phyloP scores from a whole-genome alignment of 208 protist species.

The Lotmaria passim region DNA sequence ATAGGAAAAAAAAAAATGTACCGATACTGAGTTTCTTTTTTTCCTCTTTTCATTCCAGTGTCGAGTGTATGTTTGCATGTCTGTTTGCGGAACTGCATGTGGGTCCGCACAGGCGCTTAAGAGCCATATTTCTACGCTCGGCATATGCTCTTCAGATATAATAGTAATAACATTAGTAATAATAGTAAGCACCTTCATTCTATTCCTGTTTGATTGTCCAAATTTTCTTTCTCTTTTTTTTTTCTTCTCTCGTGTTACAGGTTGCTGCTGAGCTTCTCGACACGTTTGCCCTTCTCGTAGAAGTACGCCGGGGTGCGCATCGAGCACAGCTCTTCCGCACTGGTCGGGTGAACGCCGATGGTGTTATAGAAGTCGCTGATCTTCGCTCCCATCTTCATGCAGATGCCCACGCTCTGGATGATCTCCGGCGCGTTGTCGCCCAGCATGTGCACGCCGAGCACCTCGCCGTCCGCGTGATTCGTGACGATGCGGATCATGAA shows the following conservation, averaged over 20 bases:
- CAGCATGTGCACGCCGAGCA: constrained; percentile 92
- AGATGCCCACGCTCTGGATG: constrained; percentile 90
- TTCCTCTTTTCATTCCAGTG: no score
- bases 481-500: constrained; percentile 89
- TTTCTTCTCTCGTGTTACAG: constrained; percentile 40
- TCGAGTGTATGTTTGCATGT: no score
- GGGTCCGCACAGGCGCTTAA: no score
- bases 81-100: no score
- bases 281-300: constrained; percentile 72
- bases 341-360: constrained; percentile 97
- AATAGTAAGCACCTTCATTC: no score
- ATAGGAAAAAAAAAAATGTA: no score
- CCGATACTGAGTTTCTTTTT: no score
- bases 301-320: constrained; percentile 87
- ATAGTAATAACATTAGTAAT: no score
- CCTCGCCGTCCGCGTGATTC: constrained; percentile 71
- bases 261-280: constrained; percentile 74
- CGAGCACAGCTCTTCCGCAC: constrained; percentile 93
- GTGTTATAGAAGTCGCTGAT: constrained; percentile 95
- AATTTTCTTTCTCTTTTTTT: not conserved
- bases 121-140: no score
- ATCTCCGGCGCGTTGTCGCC: constrained; percentile 89
- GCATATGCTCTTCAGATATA: no score
- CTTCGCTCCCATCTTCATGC: constrained; percentile 91
- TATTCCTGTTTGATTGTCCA: no score